Base-by-base conservation (phyloP, 2,329 filamentous ascomycete genomes). In the Cyphellophora europaea region DNA sequence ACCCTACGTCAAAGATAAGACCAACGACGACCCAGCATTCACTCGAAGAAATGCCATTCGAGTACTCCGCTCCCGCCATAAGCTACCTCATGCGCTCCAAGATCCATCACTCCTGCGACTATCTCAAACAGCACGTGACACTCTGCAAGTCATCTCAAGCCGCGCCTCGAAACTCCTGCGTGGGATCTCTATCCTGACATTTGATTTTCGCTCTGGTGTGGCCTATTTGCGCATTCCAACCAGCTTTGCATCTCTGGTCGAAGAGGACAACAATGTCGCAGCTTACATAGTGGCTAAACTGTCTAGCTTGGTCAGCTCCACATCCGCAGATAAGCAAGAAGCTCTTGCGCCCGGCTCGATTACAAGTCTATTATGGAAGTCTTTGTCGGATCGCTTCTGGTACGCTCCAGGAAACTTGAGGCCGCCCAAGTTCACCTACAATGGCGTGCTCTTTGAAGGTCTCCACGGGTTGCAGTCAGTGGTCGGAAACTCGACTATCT, bases 1-100 rank as follows among this genome's bases (percentile, higher is more conserved):
- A 6, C 60, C 63, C 1, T 96, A 85, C 82, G 83, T 86, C 43
- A 84, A 91, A 53, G 91, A 98, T 54, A 62, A 67, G 27, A 95
- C 88, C 2, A 98, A 98, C 52, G 57, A 66, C 11, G 82, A 95
- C 49, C 70, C 67, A 6, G 86, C 79, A 0, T 61, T 93, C 39
- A 94, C 91, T 0, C 60, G 70, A 29, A 74, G 91, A 23, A 98
- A 98, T 51, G 78, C 89, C 0, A 66, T 95, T 23, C 75, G 89
- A 19, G 63, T 81, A 53, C 55, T 93, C 28, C 67, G 74, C 13
- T 60, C 65, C 16, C 58, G 69, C 4, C 59, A 78, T 38, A 51
- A 56, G 3, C 61, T 96, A 3, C 89, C 91, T 1, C 55, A 55
- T 6, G 85, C 87, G 0, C 60, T 96, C 2, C 74, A 74, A 27